Evolutionary conservation across 768 basidiomycete genomes (phyloP).

Genomic region (Lactifluus echinatus): DNA sequence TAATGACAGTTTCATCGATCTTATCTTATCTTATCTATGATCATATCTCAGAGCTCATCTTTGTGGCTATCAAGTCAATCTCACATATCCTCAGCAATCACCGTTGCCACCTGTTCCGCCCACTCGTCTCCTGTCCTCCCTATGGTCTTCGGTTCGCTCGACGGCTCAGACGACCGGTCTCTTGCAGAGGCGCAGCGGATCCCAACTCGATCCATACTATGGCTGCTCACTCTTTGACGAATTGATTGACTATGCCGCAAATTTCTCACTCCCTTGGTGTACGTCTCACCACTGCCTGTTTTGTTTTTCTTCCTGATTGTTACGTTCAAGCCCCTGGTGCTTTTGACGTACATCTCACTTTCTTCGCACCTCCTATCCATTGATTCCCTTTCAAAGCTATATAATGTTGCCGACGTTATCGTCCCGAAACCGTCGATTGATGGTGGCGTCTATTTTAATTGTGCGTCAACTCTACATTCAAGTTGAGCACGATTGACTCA

Average conservation of each 20-base stretch:
- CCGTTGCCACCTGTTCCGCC: slow-evolving; percentile 34
- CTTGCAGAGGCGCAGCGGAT: slow-evolving; percentile 31
- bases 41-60: slow-evolving; percentile 42
- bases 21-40: too few relatives aligned
- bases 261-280: slow-evolving; percentile 60
- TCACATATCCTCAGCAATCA: slow-evolving; percentile 59
- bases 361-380: neutral
- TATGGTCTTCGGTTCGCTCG: slow-evolving; percentile 22
- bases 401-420: slow-evolving; percentile 28
- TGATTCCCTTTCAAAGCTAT: slow-evolving; percentile 20
- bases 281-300: slow-evolving; percentile 9
- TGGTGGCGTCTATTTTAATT: slow-evolving; percentile 51
- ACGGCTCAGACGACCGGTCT: slow-evolving; percentile 23
- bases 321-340: slow-evolving; percentile 11
- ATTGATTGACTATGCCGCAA: slow-evolving; percentile 63
- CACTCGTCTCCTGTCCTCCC: slow-evolving; percentile 11
- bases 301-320: too few relatives aligned
- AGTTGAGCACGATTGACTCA: neutral
- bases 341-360: slow-evolving; percentile 9
- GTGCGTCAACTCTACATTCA: slow-evolving; percentile 28
- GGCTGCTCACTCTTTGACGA: slow-evolving; percentile 53
- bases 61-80: slow-evolving; percentile 57
- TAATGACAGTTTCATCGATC: slow-evolving; percentile 20
- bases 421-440: slow-evolving; percentile 43
- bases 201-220: slow-evolving; percentile 27